Percentiles rank a stretch among this genome's conserved stretches.
These are phyloP conservation scores for Pseudonitzschia pungens DNA, from an alignment of 108 stramenopile species.

Conservation along the genomic window DNA sequence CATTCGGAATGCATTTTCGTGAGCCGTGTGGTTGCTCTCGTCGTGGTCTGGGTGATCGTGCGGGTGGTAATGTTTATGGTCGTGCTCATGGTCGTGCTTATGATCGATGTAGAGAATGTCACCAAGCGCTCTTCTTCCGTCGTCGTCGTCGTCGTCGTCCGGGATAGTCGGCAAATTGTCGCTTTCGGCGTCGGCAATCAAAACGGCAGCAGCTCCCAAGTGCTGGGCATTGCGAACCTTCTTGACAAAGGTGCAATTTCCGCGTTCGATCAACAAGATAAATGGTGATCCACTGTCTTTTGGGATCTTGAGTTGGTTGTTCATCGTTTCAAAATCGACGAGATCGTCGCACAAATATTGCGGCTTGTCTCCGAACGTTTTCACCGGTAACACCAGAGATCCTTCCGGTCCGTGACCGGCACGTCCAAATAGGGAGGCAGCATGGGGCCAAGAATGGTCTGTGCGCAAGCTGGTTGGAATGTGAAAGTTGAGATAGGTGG, in stretches of 20 bases:
- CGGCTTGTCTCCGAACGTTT: constrained; percentile 9
- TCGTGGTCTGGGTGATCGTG: background rate
- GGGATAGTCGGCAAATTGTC: constrained; percentile 30
- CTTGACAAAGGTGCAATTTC: constrained; percentile 84
- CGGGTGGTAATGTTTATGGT: background rate
- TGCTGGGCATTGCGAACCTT: constrained; percentile 80
- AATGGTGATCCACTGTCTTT: constrained; percentile 41
- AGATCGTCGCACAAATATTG: constrained; percentile 15
- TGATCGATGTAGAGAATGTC: background rate
- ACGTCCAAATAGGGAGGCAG: constrained; percentile 27
- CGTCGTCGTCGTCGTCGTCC: constrained; percentile 46
- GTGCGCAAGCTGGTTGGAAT: constrained; percentile 20
- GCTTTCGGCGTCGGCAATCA: constrained; percentile 63
- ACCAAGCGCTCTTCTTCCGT: too few relatives aligned
- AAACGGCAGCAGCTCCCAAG: constrained; percentile 84
- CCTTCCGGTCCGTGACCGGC: constrained; percentile 15
- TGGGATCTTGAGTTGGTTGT: constrained; percentile 3
- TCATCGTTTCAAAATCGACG: background rate
- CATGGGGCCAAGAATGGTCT: constrained; percentile 20
- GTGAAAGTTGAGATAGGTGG: constrained; percentile 30
- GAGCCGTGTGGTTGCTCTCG: constrained; percentile 18
- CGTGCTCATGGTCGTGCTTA: background rate
- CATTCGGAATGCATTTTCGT: constrained; percentile 48
- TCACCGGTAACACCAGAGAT: constrained; percentile 7
- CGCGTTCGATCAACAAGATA: constrained; percentile 80